Evolutionary conservation across 208 protist genomes (phyloP).

Genomic region (Herpetomonas muscarum): DNA sequence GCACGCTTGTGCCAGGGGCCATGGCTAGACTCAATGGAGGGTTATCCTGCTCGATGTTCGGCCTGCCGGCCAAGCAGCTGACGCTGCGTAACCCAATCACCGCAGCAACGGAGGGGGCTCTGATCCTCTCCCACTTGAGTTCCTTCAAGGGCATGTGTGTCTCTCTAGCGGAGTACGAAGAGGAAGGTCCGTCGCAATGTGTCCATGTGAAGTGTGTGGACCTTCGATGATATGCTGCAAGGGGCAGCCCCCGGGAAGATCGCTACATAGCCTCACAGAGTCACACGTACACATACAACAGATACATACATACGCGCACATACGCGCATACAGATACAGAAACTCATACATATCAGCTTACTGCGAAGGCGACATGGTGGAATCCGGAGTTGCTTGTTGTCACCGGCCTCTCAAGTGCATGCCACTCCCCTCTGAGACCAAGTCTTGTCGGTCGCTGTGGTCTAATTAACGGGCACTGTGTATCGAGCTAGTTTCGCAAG

Average conservation of each 20-base stretch:
- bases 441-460: too few relatives aligned
- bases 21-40: conserved; percentile 15
- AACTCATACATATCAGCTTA: too few relatives aligned
- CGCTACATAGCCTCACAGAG: conserved; percentile 38
- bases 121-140: conserved; percentile 69
- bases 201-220: conserved; percentile 56
- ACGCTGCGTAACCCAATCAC: conserved; percentile 27
- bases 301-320: not conserved
- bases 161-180: conserved; percentile 47
- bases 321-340: too few relatives aligned
- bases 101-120: conserved; percentile 49
- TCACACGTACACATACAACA: not conserved
- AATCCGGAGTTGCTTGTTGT: too few relatives aligned
- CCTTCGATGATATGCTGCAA: conserved; percentile 18
- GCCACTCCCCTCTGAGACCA: too few relatives aligned
- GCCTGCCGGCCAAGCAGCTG: conserved; percentile 18
- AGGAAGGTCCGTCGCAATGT: conserved; percentile 71
- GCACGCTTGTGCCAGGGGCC: conserved; percentile 11
- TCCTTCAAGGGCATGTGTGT: conserved; percentile 79
- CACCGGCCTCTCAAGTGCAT: too few relatives aligned
- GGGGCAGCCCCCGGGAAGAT: too few relatives aligned
- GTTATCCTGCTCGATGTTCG: conserved; percentile 18
- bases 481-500: too few relatives aligned
- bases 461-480: too few relatives aligned
- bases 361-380: too few relatives aligned